Evolutionary conservation across 2,329 filamentous ascomycete genomes (phyloP), one percentile per base, ranked within the genome.

Genomic region (Domatiomyces globalis): DNA sequence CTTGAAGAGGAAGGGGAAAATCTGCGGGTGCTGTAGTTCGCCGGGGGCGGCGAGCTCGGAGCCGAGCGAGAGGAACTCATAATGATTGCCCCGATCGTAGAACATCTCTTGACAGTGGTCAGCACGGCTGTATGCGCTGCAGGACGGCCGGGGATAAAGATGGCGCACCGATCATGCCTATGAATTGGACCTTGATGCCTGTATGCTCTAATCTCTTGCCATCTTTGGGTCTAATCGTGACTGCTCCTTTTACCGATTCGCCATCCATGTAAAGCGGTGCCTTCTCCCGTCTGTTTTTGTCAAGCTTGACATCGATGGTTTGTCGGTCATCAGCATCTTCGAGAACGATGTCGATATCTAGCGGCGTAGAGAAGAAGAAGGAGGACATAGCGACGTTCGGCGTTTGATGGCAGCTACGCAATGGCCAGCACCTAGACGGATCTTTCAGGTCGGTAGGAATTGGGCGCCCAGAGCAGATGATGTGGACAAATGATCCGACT

Each of bases 1-100:
- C 71, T 96, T 96, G 80, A 98, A 98, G 74, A 95, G 94, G 80
- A 98, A 98, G 61, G 94, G 87, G 69, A 95, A 95, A 47, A 89
- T 95, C 73, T 98, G 92, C 44, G 92, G 92, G 71, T 98, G 94
- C 67, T 96, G 92, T 52, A 98, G 84, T 74, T 98, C 92, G 68
- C 92, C 92, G 1, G 92, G 92, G 17, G 92, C 89, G 17, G 92
- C 92, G 43, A 98, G 82, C 71, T 98, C 92, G 71, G 96, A 94
- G 62, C 92, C 90, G 25, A 96, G 80, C 36, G 88, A 95, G 54
- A 98, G 84, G 71, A 98, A 98, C 72, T 98, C 92, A 76, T 98
- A 95, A 73, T 96, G 92, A 69, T 95, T 98, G 63, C 90, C 90
- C 65, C 92, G 87, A 69, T 98, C 92, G 70, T 95, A 98, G 79